These are phyloP conservation scores for Penicillium angulare DNA, from an alignment of 495 filamentous ascomycete genomes.

Conservation along the genomic window DNA sequence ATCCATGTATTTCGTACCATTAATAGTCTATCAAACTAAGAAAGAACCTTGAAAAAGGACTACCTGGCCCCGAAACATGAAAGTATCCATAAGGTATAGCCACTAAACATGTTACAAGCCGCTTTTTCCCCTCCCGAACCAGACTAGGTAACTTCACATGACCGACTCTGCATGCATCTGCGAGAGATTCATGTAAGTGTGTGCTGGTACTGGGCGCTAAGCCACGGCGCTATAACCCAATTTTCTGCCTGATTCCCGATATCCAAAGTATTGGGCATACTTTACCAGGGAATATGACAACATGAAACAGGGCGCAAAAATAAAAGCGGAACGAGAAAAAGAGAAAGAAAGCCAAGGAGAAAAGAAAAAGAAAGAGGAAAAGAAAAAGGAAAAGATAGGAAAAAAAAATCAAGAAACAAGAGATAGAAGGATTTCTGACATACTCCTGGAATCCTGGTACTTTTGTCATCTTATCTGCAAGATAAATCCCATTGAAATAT, in stretches of 20 bases:
- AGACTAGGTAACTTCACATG: constrained; percentile 28
- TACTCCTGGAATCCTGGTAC: too few species aligned
- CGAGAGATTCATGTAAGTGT: constrained; percentile 28
- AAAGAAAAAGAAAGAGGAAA: too few species aligned
- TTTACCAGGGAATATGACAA: not conserved
- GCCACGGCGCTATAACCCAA: constrained; percentile 3
- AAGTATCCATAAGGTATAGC: not conserved
- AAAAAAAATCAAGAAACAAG: too few species aligned
- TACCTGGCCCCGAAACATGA: too few species aligned
- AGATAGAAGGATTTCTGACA: too few species aligned
- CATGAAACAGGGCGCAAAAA: not conserved
- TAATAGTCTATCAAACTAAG: too few species aligned
- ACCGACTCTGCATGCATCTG: constrained; percentile 42
- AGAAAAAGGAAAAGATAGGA: too few species aligned
- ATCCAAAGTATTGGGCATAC: constrained; percentile 17
- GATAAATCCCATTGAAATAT: not conserved
- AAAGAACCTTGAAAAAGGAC: too few species aligned
- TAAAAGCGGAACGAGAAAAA: not conserved
- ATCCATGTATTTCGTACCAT: not conserved
- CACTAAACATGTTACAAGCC: not conserved
- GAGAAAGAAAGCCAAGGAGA: not conserved
- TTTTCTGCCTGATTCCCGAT: constrained; percentile 16
- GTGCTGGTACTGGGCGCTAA: constrained; percentile 24
- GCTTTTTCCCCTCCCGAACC: not conserved
- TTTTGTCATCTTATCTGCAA: not conserved